Evolutionary conservation across 805 yeast species (phyloP).

Genomic region (Lachancea sp.): DNA sequence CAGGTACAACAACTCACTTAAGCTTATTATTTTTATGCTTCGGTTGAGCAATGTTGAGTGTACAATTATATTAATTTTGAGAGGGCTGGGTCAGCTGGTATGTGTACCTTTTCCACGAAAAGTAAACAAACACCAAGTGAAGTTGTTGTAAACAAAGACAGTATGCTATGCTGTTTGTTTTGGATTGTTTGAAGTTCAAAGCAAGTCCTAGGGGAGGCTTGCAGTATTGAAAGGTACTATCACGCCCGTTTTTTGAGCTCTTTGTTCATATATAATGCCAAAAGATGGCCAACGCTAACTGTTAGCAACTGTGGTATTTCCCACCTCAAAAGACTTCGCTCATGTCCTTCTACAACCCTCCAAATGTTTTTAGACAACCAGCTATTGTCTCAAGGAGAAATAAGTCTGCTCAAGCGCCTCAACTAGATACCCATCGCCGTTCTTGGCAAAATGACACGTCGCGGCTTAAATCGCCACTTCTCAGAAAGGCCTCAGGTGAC

Average conservation of each 20-base stretch:
- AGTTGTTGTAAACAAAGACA: no score
- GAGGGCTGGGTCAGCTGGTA: slow-evolving; percentile 3
- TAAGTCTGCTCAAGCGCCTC: neutral
- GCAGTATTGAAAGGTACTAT: no score
- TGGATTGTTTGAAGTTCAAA: neutral
- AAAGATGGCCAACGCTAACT: no score
- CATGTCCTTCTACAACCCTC: slow-evolving; percentile 21
- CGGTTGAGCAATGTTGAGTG: no score
- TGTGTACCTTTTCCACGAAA: slow-evolving; percentile 3
- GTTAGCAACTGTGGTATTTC: no score
- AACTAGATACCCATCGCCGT: slow-evolving; percentile 10
- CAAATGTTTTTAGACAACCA: slow-evolving; percentile 25
- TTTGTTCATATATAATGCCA: no score
- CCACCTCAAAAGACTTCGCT: no score
- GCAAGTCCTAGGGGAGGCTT: no score
- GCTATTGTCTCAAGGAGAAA: slow-evolving; percentile 21
- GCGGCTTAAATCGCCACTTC: slow-evolving; percentile 18
- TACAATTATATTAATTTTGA: no score
- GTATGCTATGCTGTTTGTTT: neutral
- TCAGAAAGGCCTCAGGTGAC: slow-evolving; percentile 27
- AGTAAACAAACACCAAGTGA: slow-evolving; percentile 5
- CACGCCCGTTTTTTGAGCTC: no score
- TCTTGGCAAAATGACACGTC: slow-evolving; percentile 23
- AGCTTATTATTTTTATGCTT: no score
- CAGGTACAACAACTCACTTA: no score